A percentile compares a stretch with the other conserved stretches of the same genome.
phyloP scores from a whole-genome alignment of 345 rosid species.

The Cardamine occulta region DNA sequence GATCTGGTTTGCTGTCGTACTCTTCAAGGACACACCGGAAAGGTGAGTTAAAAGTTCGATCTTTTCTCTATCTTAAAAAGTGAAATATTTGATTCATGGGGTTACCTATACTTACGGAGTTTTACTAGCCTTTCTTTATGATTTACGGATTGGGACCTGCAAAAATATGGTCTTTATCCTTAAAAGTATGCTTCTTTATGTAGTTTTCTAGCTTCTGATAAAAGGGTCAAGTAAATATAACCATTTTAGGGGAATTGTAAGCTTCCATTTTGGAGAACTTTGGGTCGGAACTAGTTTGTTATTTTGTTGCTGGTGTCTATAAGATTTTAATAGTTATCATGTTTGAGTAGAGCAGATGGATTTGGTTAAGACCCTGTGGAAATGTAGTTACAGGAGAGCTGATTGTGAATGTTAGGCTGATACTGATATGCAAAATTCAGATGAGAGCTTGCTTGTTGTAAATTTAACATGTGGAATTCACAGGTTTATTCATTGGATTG shows the following conservation, averaged over 20 bases:
- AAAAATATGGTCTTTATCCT: neutral
- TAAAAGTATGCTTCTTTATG: constrained; percentile 20
- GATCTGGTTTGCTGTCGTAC: constrained; percentile 97
- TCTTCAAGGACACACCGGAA: constrained; percentile 96
- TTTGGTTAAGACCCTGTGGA: constrained; percentile 6
- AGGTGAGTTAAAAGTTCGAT: constrained; percentile 49
- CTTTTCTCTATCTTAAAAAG: neutral
- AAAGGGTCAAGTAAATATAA: neutral
- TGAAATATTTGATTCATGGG: neutral
- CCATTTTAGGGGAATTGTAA: neutral
- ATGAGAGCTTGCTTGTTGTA: constrained; percentile 19
- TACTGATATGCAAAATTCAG: neutral
- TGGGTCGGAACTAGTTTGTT: neutral
- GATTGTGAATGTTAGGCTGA: neutral
- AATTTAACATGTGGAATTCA: constrained; percentile 25
- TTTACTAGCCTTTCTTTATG: constrained; percentile 3
- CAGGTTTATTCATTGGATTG: constrained; percentile 94
- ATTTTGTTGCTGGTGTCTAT: neutral
- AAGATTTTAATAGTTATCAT: neutral
- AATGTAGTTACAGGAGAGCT: neutral
- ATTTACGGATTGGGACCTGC: constrained; percentile 7
- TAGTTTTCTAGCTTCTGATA: constrained; percentile 20
- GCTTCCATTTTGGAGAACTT: neutral
- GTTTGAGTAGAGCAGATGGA: neutral
- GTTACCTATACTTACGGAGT: neutral